Evolutionary conservation across 495 filamentous ascomycete species (phyloP), one percentile per base, ranked within the genome.

Genomic region (Penicillium fimorum): DNA sequence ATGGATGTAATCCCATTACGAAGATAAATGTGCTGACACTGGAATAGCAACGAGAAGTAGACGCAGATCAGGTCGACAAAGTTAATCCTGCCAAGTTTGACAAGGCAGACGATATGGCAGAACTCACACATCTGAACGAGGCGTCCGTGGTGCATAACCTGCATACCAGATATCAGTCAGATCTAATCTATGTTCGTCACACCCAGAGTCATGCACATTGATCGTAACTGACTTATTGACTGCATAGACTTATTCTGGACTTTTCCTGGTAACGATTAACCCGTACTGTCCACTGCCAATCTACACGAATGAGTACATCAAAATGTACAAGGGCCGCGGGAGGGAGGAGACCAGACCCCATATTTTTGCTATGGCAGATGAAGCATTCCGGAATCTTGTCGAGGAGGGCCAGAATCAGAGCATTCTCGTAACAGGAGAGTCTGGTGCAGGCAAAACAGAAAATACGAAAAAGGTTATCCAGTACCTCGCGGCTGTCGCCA

Each of bases 391-490:
- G 4, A 97, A 96, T 65, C 79, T 99, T 8, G 90, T 97, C 5
- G 91, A 96, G 55, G 93, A 96, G 69, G 92, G 93, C 18, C 82
- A 92, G 55, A 97, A 97, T 63, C 95, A 99, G 70, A 96, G 92
- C 66, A 97, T 99, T 65, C 79, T 99, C 35, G 95, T 99, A 5
- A 99, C 95, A 30, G 95, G 95, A 69, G 95, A 99, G 74, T 99
- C 95, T 20, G 95, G 95, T 59, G 95, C 95, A 27, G 95, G 95
- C 59, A 99, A 99, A 74, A 99, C 95, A 0, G 95, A 99, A 69
- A 99, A 99, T 61, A 99, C 95, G 3, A 99, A 99, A 67, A 99
- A 99, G 72, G 95, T 99, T 47, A 99, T 99, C 51, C 95, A 99
- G 59, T 99, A 97, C 70, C 83, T 99, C 45, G 95, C 95, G 20